Evolutionary conservation across 306 rosid genomes (phyloP).

Genomic region (Vigna trinervia): DNA sequence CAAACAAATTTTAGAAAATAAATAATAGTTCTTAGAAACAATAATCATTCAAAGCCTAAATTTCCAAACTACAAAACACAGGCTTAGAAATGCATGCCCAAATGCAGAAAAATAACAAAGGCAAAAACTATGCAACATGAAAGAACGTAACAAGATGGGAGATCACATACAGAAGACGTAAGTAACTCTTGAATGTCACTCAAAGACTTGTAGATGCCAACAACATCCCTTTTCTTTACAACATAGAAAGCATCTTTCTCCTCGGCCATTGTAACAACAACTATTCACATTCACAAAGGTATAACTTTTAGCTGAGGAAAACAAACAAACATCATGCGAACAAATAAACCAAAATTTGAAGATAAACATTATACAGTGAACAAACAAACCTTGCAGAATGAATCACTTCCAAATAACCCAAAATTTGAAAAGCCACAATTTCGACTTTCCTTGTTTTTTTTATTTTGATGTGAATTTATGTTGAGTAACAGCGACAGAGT

Average conservation of each 20-base stretch:
- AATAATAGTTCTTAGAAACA: background rate
- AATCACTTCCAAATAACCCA: background rate
- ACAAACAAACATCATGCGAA: background rate
- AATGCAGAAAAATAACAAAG: slow-evolving; percentile 25
- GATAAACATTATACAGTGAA: background rate
- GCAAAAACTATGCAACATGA: slow-evolving; percentile 9
- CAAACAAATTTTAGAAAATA: too few species aligned
- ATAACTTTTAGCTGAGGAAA: background rate
- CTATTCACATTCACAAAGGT: slow-evolving; percentile 1
- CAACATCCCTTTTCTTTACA: slow-evolving; percentile 72
- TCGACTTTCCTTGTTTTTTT: background rate
- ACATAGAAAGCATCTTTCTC: slow-evolving; percentile 78
- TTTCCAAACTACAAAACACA: background rate
- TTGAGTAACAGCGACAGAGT: background rate
- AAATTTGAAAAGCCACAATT: background rate
- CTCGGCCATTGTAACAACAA: slow-evolving; percentile 63
- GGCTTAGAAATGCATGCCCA: slow-evolving; percentile 14
- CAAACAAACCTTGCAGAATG: slow-evolving; percentile 24
- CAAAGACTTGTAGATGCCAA: slow-evolving; percentile 75
- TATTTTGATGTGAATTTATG: background rate
- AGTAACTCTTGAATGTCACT: slow-evolving; percentile 62
- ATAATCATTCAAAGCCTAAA: background rate
- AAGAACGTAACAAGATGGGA: slow-evolving; percentile 30
- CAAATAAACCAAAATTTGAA: slow-evolving; percentile 17
- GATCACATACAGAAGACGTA: slow-evolving; percentile 58